Percentiles rank a stretch among this genome's conserved stretches.
phyloP scores from a whole-genome alignment of 805 yeast species.

The Candida silvatica region DNA sequence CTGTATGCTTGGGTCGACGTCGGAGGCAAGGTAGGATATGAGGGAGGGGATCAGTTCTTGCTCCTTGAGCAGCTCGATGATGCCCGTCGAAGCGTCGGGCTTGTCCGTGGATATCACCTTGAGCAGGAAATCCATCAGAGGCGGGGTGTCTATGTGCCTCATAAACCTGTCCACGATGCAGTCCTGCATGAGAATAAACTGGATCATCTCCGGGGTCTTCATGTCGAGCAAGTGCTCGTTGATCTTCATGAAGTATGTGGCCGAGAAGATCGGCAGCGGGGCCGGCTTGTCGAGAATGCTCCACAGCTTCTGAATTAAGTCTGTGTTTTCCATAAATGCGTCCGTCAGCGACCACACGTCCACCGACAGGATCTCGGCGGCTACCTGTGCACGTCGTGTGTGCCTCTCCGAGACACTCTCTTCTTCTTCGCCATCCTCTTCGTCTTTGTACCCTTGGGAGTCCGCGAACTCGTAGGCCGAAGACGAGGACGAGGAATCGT shows the following conservation, averaged over 20 bases:
- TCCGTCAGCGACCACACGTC: constrained; percentile 94
- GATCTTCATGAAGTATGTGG: constrained; percentile 86
- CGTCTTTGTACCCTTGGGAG: constrained; percentile 4
- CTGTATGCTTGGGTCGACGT: constrained; percentile 62
- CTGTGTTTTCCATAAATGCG: constrained; percentile 70
- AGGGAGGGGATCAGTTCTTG: constrained; percentile 71
- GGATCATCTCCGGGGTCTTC: constrained; percentile 72
- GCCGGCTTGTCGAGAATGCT: constrained; percentile 57
- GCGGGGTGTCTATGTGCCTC: constrained; percentile 85
- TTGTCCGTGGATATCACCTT: constrained; percentile 91
- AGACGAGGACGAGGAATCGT: constrained; percentile 7
- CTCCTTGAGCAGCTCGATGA: constrained; percentile 63
- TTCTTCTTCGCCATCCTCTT: constrained; percentile 14
- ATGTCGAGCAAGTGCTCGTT: constrained; percentile 85
- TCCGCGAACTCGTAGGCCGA: constrained; percentile 11
- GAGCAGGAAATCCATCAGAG: constrained; percentile 85
- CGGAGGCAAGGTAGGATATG: constrained; percentile 62
- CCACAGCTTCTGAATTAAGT: constrained; percentile 70
- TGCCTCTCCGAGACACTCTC: constrained; percentile 26
- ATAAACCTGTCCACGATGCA: constrained; percentile 73
- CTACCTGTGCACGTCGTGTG: constrained; percentile 47
- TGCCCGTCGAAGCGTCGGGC: constrained; percentile 81
- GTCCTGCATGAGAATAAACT: constrained; percentile 61
- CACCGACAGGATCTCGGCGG: constrained; percentile 83
- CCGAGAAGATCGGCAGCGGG: constrained; percentile 65